Evolutionary conservation across 1,284 basidiomycete species (phyloP).

Genomic region (Paramarasmius palmivorus): DNA sequence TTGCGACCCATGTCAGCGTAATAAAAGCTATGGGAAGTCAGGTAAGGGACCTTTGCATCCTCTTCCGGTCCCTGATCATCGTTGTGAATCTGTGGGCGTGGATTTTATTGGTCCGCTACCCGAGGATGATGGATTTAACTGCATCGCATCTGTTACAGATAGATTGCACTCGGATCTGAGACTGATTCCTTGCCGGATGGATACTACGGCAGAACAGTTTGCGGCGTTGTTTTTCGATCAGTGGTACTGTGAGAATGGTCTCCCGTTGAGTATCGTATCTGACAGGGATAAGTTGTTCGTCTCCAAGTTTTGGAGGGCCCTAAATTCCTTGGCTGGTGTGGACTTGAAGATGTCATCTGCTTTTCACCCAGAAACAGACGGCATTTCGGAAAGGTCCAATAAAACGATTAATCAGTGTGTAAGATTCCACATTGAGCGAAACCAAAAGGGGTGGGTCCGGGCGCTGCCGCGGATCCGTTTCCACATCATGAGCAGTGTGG

Average conservation of each 20-base stretch:
- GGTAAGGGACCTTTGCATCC: slow-evolving; percentile 24
- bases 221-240: slow-evolving; percentile 25
- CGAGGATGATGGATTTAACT: slow-evolving; percentile 14
- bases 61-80: slow-evolving; percentile 17
- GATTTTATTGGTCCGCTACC: slow-evolving; percentile 26
- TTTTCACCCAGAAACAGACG: slow-evolving; percentile 32
- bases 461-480: slow-evolving; percentile 36
- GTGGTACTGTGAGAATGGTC: slow-evolving; percentile 24
- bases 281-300: slow-evolving; percentile 23
- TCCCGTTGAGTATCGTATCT: slow-evolving; percentile 11
- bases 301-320: slow-evolving; percentile 17
- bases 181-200: slow-evolving; percentile 26
- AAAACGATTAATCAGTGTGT: slow-evolving; percentile 27
- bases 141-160: slow-evolving; percentile 35
- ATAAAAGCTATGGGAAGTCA: slow-evolving; percentile 13
- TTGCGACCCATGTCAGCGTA: slow-evolving; percentile 28
- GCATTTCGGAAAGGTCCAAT: slow-evolving; percentile 18
- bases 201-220: slow-evolving; percentile 25
- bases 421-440: slow-evolving; percentile 25
- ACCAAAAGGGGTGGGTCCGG: slow-evolving; percentile 36
- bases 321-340: slow-evolving; percentile 17
- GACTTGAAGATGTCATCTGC: slow-evolving; percentile 25
- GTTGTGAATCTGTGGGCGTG: slow-evolving; percentile 17
- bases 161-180: slow-evolving; percentile 29
- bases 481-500: slow-evolving; percentile 36